These are phyloP conservation scores for Leptographium wingfieldii DNA, from an alignment of 2,329 filamentous ascomycete genomes.

Conservation along the genomic window DNA sequence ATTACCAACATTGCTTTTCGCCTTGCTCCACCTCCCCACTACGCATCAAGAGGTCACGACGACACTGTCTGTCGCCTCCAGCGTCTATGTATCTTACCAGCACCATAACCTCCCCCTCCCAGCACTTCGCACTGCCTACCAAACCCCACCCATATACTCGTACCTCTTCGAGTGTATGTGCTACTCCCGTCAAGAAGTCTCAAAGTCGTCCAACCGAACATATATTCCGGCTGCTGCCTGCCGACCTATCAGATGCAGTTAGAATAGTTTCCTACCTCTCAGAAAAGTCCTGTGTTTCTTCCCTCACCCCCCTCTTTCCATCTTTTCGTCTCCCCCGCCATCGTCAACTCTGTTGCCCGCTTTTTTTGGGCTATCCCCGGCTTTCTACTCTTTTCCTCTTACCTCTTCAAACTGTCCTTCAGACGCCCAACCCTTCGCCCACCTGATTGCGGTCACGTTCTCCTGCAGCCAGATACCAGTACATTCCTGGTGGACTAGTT, in stretches of 20 bases:
- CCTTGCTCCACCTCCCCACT: not conserved
- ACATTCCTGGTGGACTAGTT: not conserved
- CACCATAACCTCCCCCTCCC: not conserved
- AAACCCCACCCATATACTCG: not conserved
- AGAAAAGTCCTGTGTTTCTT: conserved; percentile 1
- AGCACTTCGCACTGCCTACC: not conserved
- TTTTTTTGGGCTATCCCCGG: conserved; percentile 3
- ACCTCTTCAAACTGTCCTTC: not conserved
- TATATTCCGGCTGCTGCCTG: not conserved
- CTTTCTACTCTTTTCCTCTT: not conserved
- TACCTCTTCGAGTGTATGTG: too few species aligned
- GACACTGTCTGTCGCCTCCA: not conserved
- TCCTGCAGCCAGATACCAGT: not conserved
- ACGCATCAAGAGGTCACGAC: not conserved
- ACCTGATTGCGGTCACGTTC: not conserved
- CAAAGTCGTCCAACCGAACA: not conserved
- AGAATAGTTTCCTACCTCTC: conserved; percentile 2
- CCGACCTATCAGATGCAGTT: conserved; percentile 6
- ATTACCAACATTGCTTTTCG: conserved; percentile 2
- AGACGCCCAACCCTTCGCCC: not conserved
- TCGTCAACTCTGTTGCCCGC: conserved; percentile 8
- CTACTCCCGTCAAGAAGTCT: too few species aligned
- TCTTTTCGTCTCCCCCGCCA: conserved; percentile 7
- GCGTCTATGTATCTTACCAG: not conserved
- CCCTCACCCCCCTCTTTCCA: conserved; percentile 1